A percentile compares a stretch with the other conserved stretches of the same genome.
These are phyloP conservation scores for Cymodocea nodosa DNA, from an alignment of 116 monocot species.

Conservation along the genomic window DNA sequence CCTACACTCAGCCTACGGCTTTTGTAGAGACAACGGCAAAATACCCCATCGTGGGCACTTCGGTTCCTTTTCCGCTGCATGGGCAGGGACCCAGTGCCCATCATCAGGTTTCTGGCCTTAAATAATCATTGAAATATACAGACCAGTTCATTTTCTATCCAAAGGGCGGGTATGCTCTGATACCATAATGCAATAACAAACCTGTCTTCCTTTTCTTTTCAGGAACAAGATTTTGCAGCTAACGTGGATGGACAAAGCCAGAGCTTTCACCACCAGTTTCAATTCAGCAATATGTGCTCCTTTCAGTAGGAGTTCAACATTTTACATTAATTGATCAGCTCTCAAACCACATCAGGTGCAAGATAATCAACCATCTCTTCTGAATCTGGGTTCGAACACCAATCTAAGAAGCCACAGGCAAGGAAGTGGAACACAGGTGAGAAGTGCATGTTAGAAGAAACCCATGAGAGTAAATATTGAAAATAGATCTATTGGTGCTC, in stretches of 20 bases:
- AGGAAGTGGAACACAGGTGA: not conserved
- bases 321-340: not conserved
- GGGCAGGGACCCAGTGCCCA: slow-evolving; percentile 3
- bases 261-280: slow-evolving; percentile 1
- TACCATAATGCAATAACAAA: not conserved
- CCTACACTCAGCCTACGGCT: slow-evolving; percentile 14
- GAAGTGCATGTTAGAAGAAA: not conserved
- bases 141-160: not conserved
- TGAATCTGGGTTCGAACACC: not conserved
- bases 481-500: not conserved
- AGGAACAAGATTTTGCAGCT: not conserved
- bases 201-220: not conserved
- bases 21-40: slow-evolving; percentile 9
- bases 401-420: not conserved
- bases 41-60: slow-evolving; percentile 8
- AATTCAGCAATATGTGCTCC: not conserved
- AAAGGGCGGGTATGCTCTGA: not conserved
- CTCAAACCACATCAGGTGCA: not conserved
- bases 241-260: not conserved
- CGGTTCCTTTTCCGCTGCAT: slow-evolving; percentile 8
- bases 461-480: not conserved
- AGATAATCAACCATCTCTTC: not conserved
- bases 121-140: too few relatives aligned
- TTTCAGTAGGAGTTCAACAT: not conserved
- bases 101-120: not conserved